Evolutionary conservation across 1,284 basidiomycete genomes (phyloP).

Genomic region (Sanghuangporus sanghuang): DNA sequence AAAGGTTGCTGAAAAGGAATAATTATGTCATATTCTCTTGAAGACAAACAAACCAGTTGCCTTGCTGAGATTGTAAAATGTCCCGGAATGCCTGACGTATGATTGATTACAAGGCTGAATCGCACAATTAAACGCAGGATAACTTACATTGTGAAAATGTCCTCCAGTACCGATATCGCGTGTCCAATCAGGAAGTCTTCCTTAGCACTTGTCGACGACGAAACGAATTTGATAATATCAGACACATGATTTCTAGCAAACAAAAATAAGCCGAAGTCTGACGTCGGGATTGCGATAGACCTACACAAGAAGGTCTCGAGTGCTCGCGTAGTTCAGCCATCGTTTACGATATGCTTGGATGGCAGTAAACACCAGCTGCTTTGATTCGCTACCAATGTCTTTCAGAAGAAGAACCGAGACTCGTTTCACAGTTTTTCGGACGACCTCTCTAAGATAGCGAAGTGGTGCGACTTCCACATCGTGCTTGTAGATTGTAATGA

Average conservation of each 20-base stretch:
- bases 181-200: slow-evolving; percentile 58
- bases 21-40: background rate
- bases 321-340: slow-evolving; percentile 42
- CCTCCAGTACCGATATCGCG: slow-evolving; percentile 48
- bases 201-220: slow-evolving; percentile 39
- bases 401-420: slow-evolving; percentile 45
- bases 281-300: slow-evolving; percentile 19
- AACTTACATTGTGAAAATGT: slow-evolving; percentile 42
- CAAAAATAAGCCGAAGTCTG: slow-evolving; percentile 4
- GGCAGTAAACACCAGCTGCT: slow-evolving; percentile 54
- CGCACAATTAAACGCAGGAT: background rate
- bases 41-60: slow-evolving; percentile 28
- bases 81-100: slow-evolving; percentile 33
- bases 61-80: slow-evolving; percentile 49
- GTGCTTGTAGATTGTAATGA: slow-evolving; percentile 63
- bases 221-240: slow-evolving; percentile 41
- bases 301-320: slow-evolving; percentile 47
- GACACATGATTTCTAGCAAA: slow-evolving; percentile 42
- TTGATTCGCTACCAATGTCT: slow-evolving; percentile 57
- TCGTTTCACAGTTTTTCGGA: slow-evolving; percentile 48
- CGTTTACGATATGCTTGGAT: slow-evolving; percentile 57
- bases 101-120: background rate
- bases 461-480: slow-evolving; percentile 53
- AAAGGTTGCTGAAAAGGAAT: slow-evolving; percentile 2
- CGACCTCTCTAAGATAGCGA: slow-evolving; percentile 43